Conservation (phyloP, 2,329 filamentous ascomycete genomes). For the Ophiognomonia clavigignenti-juglandacearum region DNA sequence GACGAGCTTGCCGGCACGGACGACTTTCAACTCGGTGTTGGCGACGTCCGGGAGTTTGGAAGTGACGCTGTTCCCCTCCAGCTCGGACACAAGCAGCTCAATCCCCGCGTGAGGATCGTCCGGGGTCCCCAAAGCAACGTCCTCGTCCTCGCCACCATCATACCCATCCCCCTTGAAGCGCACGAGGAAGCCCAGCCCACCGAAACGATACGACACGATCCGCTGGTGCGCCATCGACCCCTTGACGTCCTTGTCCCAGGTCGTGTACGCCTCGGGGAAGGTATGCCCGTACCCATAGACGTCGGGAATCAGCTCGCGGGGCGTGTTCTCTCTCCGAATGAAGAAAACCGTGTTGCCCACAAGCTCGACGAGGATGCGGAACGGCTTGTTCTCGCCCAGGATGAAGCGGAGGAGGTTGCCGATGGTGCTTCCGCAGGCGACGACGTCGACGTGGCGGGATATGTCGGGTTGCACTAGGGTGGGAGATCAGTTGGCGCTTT, state of each 20-base stretch:
- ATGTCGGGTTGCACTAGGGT: constrained; percentile 26
- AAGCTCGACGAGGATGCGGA: constrained; percentile 54
- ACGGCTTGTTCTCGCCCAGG: constrained; percentile 37
- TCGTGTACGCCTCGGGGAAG: constrained; percentile 63
- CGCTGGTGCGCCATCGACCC: constrained; percentile 59
- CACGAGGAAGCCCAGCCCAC: constrained; percentile 43
- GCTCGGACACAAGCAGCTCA: not conserved
- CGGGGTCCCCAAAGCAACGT: too few relatives aligned
- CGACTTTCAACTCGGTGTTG: not conserved
- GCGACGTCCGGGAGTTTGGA: not conserved
- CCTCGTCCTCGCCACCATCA: not conserved
- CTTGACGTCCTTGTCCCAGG: constrained; percentile 50
- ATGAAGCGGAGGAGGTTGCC: constrained; percentile 57
- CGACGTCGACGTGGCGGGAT: constrained; percentile 43
- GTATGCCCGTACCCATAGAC: constrained; percentile 60
- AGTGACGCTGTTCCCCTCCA: constrained; percentile 6
- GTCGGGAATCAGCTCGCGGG: constrained; percentile 49
- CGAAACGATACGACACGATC: constrained; percentile 54
- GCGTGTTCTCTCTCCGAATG: constrained; percentile 55
- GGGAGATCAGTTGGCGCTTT: not conserved
- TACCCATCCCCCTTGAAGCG: constrained; percentile 59
- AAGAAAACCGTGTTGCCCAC: constrained; percentile 57
- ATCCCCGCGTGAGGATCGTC: not conserved
- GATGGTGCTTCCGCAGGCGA: constrained; percentile 56
- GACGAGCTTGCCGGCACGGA: constrained; percentile 2